phyloP scores from a whole-genome alignment of 2,329 filamentous ascomycete genomes.

The Spiromastix sp. region DNA sequence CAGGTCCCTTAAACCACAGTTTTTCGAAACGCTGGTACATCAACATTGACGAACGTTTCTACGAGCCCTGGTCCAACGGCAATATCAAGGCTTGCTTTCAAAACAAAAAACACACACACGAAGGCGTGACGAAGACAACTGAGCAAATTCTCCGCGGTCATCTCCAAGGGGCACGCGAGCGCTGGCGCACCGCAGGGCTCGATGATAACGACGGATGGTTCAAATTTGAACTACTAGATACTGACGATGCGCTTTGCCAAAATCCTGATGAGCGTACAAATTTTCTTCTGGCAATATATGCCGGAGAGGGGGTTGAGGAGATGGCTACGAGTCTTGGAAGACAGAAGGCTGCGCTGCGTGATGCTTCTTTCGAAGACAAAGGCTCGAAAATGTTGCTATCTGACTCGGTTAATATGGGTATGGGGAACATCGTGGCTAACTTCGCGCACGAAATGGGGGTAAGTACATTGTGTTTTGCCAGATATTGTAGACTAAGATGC shows the following conservation, averaged over 20 bases:
- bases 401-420: too few relatives aligned
- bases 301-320: background rate
- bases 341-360: too few relatives aligned
- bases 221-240: background rate
- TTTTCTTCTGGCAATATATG: slow-evolving; percentile 4
- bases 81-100: slow-evolving; percentile 5
- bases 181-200: slow-evolving; percentile 1
- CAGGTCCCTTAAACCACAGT: too few relatives aligned
- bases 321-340: too few relatives aligned
- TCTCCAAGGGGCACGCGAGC: slow-evolving; percentile 1
- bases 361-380: too few relatives aligned
- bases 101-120: background rate
- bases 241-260: background rate
- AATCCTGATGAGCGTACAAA: background rate
- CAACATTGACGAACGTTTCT: too few relatives aligned
- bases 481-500: too few relatives aligned
- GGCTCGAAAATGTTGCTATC: too few relatives aligned
- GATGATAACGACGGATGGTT: slow-evolving; percentile 2
- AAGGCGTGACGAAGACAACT: slow-evolving; percentile 1
- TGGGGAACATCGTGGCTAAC: too few relatives aligned
- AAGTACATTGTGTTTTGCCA: too few relatives aligned
- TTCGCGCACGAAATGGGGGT: too few relatives aligned
- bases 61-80: slow-evolving; percentile 1
- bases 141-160: slow-evolving; percentile 1
- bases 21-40: too few relatives aligned